These are phyloP conservation scores for Beauveria pseudobassiana DNA, from an alignment of 2,329 filamentous ascomycete species.

Conservation along the genomic window DNA sequence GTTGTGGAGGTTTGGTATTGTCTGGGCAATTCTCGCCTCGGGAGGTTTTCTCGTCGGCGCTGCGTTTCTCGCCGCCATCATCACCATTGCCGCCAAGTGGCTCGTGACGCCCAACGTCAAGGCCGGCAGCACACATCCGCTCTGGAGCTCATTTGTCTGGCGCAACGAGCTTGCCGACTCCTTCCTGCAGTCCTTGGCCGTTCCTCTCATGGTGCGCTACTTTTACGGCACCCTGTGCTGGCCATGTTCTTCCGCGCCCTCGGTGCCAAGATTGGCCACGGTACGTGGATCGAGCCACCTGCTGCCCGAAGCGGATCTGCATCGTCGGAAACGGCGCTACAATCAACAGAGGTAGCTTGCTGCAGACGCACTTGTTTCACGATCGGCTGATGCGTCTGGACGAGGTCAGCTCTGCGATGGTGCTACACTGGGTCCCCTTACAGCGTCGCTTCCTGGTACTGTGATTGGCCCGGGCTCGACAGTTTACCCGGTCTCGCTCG, in stretches of 20 bases:
- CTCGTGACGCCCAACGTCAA: constrained; percentile 14
- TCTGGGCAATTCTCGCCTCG: constrained; percentile 13
- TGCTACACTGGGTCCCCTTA: constrained; percentile 15
- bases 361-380: constrained; percentile 19
- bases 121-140: constrained; percentile 15
- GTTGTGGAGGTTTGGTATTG: constrained; percentile 12
- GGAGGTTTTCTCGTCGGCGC: constrained; percentile 8
- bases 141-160: constrained; percentile 20
- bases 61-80: constrained; percentile 4
- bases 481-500: constrained; percentile 15
- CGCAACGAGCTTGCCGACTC: constrained; percentile 45
- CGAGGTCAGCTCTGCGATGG: constrained; percentile 15
- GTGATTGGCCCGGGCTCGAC: constrained; percentile 16
- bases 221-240: constrained; percentile 17
- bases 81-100: constrained; percentile 17
- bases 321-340: constrained; percentile 15
- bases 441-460: constrained; percentile 16
- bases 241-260: constrained; percentile 15
- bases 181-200: constrained; percentile 40
- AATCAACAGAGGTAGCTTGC: constrained; percentile 16
- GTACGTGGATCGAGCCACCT: constrained; percentile 18
- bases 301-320: constrained; percentile 16
- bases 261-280: constrained; percentile 16
- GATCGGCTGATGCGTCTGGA: constrained; percentile 18
- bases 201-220: constrained; percentile 13